phyloP scores from a whole-genome alignment of 2,329 filamentous ascomycete species.

The Exophiala dermatitidis region DNA sequence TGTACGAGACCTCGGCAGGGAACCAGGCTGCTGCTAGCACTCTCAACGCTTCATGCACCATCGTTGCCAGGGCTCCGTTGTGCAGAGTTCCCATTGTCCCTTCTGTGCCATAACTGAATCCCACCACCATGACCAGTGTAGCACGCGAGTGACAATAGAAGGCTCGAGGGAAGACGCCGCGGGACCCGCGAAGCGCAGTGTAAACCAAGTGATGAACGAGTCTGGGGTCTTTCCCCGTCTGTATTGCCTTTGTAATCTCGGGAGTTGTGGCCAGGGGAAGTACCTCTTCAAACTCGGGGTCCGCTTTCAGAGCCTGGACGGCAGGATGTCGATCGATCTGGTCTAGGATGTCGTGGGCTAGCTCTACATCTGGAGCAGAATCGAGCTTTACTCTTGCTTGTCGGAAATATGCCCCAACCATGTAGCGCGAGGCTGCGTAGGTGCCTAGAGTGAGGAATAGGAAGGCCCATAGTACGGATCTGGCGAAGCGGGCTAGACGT shows the following conservation, averaged over 20 bases:
- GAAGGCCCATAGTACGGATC: background rate
- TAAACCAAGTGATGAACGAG: background rate
- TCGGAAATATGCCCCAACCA: background rate
- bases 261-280: background rate
- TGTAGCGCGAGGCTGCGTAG: background rate
- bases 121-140: constrained; percentile 2
- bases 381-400: background rate
- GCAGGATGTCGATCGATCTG: background rate
- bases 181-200: background rate
- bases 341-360: background rate
- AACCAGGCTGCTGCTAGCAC: constrained; percentile 2
- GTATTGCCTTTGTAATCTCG: background rate
- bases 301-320: background rate
- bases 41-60: background rate
- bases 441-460: background rate
- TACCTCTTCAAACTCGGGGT: constrained; percentile 1
- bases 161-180: background rate
- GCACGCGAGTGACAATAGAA: background rate
- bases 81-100: background rate
- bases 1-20: background rate
- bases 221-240: background rate
- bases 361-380: background rate
- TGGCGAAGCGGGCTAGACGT: background rate
- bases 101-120: background rate
- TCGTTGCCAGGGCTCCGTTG: constrained; percentile 1